These are phyloP conservation scores for Pseudogymnoascus pannorum DNA, from an alignment of 2,329 filamentous ascomycete species.

Conservation along the genomic window DNA sequence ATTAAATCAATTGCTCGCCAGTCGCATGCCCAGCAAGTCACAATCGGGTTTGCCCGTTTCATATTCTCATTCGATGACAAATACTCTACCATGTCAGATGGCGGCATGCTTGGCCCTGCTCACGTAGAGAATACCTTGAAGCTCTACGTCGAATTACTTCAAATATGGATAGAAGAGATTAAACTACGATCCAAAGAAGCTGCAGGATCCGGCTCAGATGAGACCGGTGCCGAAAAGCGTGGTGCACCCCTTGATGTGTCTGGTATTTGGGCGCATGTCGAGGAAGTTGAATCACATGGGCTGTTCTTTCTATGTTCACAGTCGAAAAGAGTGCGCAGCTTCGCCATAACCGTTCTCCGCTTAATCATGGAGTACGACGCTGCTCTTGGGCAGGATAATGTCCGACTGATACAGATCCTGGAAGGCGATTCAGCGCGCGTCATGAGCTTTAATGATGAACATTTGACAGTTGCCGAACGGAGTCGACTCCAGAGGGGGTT, in stretches of 20 bases:
- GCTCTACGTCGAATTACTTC: constrained; percentile 85
- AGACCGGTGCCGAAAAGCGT: constrained; percentile 57
- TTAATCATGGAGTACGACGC: constrained; percentile 91
- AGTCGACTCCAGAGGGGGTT: constrained; percentile 88
- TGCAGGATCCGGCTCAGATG: constrained; percentile 56
- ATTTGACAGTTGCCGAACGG: constrained; percentile 82
- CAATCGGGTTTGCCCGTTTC: constrained; percentile 91
- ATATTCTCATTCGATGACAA: constrained; percentile 98
- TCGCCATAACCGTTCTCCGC: constrained; percentile 85
- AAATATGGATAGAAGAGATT: constrained; percentile 98
- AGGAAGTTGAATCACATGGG: constrained; percentile 93
- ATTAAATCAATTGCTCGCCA: constrained; percentile 93
- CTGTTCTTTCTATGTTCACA: constrained; percentile 97
- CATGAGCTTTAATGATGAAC: constrained; percentile 87
- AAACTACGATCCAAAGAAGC: constrained; percentile 75
- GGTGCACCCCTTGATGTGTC: constrained; percentile 77
- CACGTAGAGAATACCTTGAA: constrained; percentile 93
- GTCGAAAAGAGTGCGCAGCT: constrained; percentile 78
- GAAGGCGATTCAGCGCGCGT: constrained; percentile 84
- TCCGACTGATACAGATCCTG: constrained; percentile 80
- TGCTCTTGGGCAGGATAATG: constrained; percentile 68
- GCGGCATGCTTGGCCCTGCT: constrained; percentile 85
- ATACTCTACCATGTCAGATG: constrained; percentile 96
- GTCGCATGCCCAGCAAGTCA: constrained; percentile 88
- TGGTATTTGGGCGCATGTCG: constrained; percentile 84